A percentile compares a stretch with the other conserved stretches of the same genome.
These are phyloP conservation scores for Neurospora discreta DNA, from an alignment of 495 filamentous ascomycete genomes.

Conservation along the genomic window DNA sequence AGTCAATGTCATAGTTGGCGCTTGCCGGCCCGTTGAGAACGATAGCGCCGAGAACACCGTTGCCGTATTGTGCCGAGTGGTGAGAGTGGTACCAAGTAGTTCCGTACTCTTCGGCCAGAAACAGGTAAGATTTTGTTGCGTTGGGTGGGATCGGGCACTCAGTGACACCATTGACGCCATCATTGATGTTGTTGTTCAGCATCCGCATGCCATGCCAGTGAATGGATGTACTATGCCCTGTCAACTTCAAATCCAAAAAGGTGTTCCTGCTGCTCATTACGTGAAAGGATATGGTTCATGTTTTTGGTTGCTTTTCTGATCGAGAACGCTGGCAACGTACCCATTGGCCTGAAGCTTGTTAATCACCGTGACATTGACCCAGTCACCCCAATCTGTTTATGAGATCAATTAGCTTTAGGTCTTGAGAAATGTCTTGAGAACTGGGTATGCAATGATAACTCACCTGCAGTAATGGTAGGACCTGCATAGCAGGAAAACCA, in stretches of 20 bases:
- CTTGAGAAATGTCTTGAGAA: neutral
- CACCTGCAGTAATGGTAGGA: neutral
- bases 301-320: neutral
- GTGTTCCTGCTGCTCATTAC: neutral
- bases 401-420: neutral
- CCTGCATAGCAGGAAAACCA: neutral
- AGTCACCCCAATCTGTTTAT: constrained; percentile 3
- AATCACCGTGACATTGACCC: neutral
- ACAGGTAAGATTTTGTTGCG: constrained; percentile 28
- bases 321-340: neutral
- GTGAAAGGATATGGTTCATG: too few species aligned
- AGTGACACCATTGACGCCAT: constrained; percentile 31
- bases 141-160: constrained; percentile 39
- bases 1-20: constrained; percentile 41
- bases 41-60: constrained; percentile 40
- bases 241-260: neutral
- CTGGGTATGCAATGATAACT: neutral
- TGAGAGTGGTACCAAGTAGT: constrained; percentile 45
- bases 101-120: constrained; percentile 41
- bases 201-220: constrained; percentile 39
- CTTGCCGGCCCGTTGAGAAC: constrained; percentile 45
- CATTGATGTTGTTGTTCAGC: constrained; percentile 17
- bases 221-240: neutral
- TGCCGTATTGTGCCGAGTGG: constrained; percentile 41
- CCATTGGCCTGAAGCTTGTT: constrained; percentile 1